Base-by-base conservation (phyloP, 768 basidiomycete genomes). In the Kwoniella heveanensis region DNA sequence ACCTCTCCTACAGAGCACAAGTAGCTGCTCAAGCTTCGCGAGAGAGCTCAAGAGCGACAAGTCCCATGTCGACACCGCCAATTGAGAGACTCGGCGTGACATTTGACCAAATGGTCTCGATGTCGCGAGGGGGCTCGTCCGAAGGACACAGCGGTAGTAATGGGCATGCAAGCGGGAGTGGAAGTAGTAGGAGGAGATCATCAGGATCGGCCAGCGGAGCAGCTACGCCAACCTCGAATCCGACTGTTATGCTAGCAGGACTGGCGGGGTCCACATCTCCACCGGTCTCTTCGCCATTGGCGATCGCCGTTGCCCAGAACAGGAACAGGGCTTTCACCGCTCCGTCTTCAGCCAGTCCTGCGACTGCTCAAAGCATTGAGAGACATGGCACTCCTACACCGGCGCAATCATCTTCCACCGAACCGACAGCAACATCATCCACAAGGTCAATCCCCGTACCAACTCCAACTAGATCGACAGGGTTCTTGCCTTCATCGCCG, bases 1-100 rank as follows among this genome's bases (percentile, higher is more conserved):
- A 76, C 39, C 44, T 71, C 8, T 62, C 71, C 0, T 56, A 69
- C 25, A 60, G 71, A 32, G 62, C 66, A 4, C 58, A 60, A 36
- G 50, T 51, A 37, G 58, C 58, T 25, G 25, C 54, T 26, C 36
- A 46, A 7, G 56, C 62, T 0, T 64, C 64, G 8, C 39, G 65
- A 19, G 64, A 68, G 46, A 60, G 65, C 6, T 58, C 54, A 12
- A 53, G 71, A 19, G 64, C 68, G 8, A 55, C 65, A 49, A 25
- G 57, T 62, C 47, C 60, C 19, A n/a, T 58, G 50, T 29, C 52
- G 32, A 46, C 57, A 17, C 50, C 67, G 22, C 59, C 44, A 39
- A 51, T 57, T 5, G 62, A 64, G 9, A n/a, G 62, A 13, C 37
- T 65, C 13, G 54, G 49, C 21, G 56, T 60, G 2, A 65, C 56